A percentile compares a stretch with the other conserved stretches of the same genome.
phyloP scores from a whole-genome alignment of 345 rosid genomes.

The Lumnitzera racemosa region DNA sequence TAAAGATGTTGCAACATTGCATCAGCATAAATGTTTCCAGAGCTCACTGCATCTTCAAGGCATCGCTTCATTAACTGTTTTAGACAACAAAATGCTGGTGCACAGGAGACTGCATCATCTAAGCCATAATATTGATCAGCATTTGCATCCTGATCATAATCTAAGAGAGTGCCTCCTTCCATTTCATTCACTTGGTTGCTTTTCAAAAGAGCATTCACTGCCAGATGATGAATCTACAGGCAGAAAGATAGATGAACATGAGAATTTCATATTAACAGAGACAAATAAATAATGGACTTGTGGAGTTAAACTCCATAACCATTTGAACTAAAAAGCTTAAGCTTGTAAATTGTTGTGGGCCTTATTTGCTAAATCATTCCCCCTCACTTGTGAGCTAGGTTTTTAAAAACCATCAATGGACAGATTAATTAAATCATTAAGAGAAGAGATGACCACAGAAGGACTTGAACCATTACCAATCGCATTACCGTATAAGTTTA shows the following conservation, averaged over 20 bases:
- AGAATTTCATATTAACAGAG: background rate
- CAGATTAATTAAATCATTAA: no score
- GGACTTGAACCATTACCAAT: no score
- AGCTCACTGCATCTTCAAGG: slow-evolving; percentile 73
- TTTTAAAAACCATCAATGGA: no score
- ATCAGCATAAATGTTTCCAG: slow-evolving; percentile 86
- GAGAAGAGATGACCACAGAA: no score
- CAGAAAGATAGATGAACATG: slow-evolving; percentile 7
- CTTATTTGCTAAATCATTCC: no score
- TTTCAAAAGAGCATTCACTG: slow-evolving; percentile 89
- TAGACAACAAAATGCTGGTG: slow-evolving; percentile 72
- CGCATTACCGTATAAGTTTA: no score
- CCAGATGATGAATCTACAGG: slow-evolving; percentile 82
- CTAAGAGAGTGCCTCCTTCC: slow-evolving; percentile 74
- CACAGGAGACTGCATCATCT: slow-evolving; percentile 60
- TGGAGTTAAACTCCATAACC: no score
- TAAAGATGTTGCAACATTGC: slow-evolving; percentile 84
- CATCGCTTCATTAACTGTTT: slow-evolving; percentile 86
- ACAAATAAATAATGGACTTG: background rate
- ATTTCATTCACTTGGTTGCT: slow-evolving; percentile 89
- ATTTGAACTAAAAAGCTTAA: no score
- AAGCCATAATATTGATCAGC: slow-evolving; percentile 37
- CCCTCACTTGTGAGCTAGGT: no score
- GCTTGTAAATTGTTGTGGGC: no score
- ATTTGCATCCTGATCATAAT: slow-evolving; percentile 53